Percentiles rank a stretch among this genome's conserved stretches.
Evolutionary conservation across 495 filamentous ascomycete species (phyloP).

Genomic region (Podospora pseudoanserina): DNA sequence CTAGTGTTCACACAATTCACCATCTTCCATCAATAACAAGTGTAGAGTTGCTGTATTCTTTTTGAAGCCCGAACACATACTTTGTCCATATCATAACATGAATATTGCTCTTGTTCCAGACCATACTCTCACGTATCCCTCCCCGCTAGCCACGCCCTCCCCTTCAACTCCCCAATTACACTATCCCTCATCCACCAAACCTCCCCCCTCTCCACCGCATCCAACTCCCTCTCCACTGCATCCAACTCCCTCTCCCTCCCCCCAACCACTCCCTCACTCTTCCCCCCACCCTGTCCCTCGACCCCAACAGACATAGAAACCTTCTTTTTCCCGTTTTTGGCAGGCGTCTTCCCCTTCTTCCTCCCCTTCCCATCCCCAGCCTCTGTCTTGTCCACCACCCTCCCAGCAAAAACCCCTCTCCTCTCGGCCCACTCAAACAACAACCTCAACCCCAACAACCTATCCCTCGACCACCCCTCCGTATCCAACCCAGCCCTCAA

Average conservation of each 20-base stretch:
- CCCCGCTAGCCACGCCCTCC: conserved; percentile 52
- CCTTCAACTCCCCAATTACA: conserved; percentile 54
- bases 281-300: conserved; percentile 15
- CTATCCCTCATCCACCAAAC: conserved; percentile 50
- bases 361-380: conserved; percentile 31
- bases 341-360: conserved; percentile 5
- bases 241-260: not conserved
- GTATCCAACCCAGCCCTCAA: conserved; percentile 61
- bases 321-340: conserved; percentile 33
- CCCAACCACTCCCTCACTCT: conserved; percentile 9
- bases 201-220: conserved; percentile 20
- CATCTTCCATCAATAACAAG: too few species aligned
- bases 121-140: conserved; percentile 1
- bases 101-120: not conserved
- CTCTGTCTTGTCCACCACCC: conserved; percentile 19
- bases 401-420: conserved; percentile 21
- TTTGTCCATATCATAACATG: not conserved
- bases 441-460: conserved; percentile 68
- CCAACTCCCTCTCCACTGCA: not conserved
- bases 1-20: too few species aligned
- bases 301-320: conserved; percentile 20
- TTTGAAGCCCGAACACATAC: not conserved
- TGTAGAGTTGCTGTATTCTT: not conserved
- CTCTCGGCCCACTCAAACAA: conserved; percentile 78
- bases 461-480: conserved; percentile 53